A percentile compares a stretch with the other conserved stretches of the same genome.
Conservation (phyloP, 108 stramenopile species). For the Nannochloropsis granulata region DNA sequence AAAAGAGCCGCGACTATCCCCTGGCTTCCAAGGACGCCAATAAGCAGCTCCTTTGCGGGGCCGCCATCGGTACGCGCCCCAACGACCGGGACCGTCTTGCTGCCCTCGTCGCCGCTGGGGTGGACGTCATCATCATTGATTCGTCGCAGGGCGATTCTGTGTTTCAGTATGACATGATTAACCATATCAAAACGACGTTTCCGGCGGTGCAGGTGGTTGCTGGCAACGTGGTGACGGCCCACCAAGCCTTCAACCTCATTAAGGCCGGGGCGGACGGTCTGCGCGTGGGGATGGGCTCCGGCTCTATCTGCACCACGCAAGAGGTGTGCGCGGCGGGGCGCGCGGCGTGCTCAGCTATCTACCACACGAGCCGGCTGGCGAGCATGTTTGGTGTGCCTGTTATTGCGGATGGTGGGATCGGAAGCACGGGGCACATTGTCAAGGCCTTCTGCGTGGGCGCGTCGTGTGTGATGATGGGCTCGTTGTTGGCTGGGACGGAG, state of each 20-base stretch:
- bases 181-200: conserved; percentile 63
- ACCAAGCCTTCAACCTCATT: conserved; percentile 91
- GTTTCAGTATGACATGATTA: conserved; percentile 94
- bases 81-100: conserved; percentile 73
- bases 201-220: conserved; percentile 81
- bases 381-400: conserved; percentile 82
- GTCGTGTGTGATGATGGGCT: conserved; percentile 98
- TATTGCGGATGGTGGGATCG: conserved; percentile 96
- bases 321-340: conserved; percentile 97
- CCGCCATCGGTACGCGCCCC: conserved; percentile 95
- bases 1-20: conserved; percentile 95
- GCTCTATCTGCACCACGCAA: conserved; percentile 99
- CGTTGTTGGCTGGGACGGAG: conserved; percentile 98
- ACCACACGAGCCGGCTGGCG: conserved; percentile 87
- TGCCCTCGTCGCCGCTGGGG: conserved; percentile 81
- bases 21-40: conserved; percentile 72
- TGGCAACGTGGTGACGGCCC: conserved; percentile 94
- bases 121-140: conserved; percentile 97
- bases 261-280: conserved; percentile 98
- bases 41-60: conserved; percentile 92
- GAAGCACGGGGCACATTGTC: conserved; percentile 91
- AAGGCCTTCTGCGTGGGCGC: conserved; percentile 98
- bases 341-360: conserved; percentile 96
- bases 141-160: conserved; percentile 96
- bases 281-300: conserved; percentile 99